Base-by-base conservation (phyloP, 345 rosid species). In the Alliaria petiolata region DNA sequence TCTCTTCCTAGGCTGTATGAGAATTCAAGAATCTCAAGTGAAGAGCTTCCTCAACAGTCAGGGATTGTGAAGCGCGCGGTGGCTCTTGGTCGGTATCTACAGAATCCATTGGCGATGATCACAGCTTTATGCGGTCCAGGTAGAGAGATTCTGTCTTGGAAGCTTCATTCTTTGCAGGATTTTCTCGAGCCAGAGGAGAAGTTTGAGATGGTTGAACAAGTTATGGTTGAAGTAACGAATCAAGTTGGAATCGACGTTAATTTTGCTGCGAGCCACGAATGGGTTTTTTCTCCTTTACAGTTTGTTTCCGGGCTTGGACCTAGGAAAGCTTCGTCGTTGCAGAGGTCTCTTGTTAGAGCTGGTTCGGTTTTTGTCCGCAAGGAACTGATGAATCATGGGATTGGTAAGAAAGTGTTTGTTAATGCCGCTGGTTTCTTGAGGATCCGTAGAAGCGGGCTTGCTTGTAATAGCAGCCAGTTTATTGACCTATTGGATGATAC, bases 231-330 rank as follows among this genome's bases (percentile, higher is more conserved):
- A 65, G 84, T 82, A 54, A 83, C 96, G 4, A 89, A 85, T 76
- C 96, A 91, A 80, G 96, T 91, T 33, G 97, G 96, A 22, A 76
- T 89, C 66, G 93, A 91, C 52, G 68, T 89, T 61, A 91, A 91
- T 77, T 74, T 86, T 83, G 97, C 97, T 51, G 64, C 81, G 56
- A 82, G 82, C 70, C 97, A 86, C 15, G 90, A 91, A 77, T 91
- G 97, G 97, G 61, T 87, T 55, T 87, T 91, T 71, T 81, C 91
- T 47, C 96, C 97, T 17, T 70, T 91, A 46, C 97, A 91, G 69
- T 89, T 89, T 75, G 76, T 91, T 62, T 83, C 96, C 43, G 93
- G 97, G 56, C 86, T 91, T 70, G 96, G 97, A 7, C 91, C 93
- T 20, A 81, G 96, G 72, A 91, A 91, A 78, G 97, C 96, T 52